phyloP scores from a whole-genome alignment of 2,329 filamentous ascomycete species.

The Ceratocystis cubensis region DNA sequence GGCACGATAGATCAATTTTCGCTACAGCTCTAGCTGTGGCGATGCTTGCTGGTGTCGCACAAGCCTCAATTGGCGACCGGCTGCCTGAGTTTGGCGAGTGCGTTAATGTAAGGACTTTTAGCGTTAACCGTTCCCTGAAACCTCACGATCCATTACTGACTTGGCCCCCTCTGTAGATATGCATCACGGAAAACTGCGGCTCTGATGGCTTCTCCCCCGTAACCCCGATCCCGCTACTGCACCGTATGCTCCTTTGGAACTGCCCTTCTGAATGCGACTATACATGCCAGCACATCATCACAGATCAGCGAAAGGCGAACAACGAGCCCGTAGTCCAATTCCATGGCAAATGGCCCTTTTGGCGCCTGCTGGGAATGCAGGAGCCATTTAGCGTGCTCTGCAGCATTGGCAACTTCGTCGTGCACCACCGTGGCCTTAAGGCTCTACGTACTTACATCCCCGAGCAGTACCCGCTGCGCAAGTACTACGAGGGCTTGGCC shows the following conservation, averaged over 20 bases:
- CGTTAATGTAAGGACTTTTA: conserved; percentile 48
- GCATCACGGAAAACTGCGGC: conserved; percentile 66
- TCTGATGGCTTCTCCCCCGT: conserved; percentile 32
- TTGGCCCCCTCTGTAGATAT: conserved; percentile 45
- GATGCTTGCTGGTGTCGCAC: conserved; percentile 28
- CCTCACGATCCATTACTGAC: background rate
- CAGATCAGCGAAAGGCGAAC: conserved; percentile 52
- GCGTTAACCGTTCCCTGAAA: background rate
- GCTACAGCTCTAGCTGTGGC: conserved; percentile 7
- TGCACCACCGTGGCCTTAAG: conserved; percentile 65
- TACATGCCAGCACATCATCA: conserved; percentile 89
- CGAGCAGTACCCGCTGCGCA: conserved; percentile 57
- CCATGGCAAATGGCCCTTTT: conserved; percentile 98
- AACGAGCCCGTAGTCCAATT: conserved; percentile 70
- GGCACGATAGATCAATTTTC: background rate
- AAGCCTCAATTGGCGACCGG: conserved; percentile 70
- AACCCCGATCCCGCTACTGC: conserved; percentile 61
- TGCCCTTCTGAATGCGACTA: conserved; percentile 95
- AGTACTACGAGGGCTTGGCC: conserved; percentile 69
- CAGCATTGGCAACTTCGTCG: conserved; percentile 79
- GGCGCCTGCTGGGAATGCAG: conserved; percentile 80
- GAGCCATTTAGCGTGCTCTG: conserved; percentile 91
- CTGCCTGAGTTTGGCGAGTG: conserved; percentile 81
- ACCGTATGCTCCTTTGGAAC: conserved; percentile 79
- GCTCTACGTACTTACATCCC: conserved; percentile 61